Base-by-base conservation (phyloP, 2,329 filamentous ascomycete genomes). In the Lomentospora prolificans region DNA sequence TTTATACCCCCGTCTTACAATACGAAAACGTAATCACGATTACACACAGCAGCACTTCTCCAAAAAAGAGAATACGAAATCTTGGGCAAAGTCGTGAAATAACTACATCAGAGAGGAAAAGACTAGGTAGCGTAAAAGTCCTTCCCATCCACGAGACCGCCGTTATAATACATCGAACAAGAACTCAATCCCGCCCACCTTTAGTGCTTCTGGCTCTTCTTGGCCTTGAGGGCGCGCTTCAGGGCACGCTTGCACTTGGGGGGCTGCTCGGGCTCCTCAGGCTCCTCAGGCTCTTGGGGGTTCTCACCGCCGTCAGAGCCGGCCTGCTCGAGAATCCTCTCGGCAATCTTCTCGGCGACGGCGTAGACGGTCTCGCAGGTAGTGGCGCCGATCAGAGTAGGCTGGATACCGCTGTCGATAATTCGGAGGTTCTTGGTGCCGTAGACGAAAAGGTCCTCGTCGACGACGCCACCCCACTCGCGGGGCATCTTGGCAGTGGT, bases 401-500 rank as follows among this genome's bases (percentile, higher is more conserved):
- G 54, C 31, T 51, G 46, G 9, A 56, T 41, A 8, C 55, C 50
- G 2, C 24, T 28, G 25, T 56, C 55, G 8, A 56, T 46, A 7
- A 56, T 46, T 3, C 55, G 25, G 5, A 56, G 50, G 22, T 48
- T 52, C 36, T 52, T 56, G 14, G 55, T 52, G 1, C 67, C 66
- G n/a, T 68, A 66, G 0, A 69, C 67, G 0, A 61, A 58, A 0
- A 69, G 61, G 7, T 62, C 57, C 14, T 61, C 55, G 25, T 69
- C 65, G 3, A 69, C 66, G 0, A 69, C 67, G 4, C 66, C 66
- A 2, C 66, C 66, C 30, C 57, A 59, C 53, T 66, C 58, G 22
- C 60, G 59, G 1, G 64, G 62, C 62, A 65, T 62, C 62, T 63
- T 67, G 22, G 65, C 61, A 3, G 61, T 59, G 2, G 65, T 67